These are phyloP conservation scores for Drosera spatulata DNA, from an alignment of 179 eudicot species.

Conservation along the genomic window DNA sequence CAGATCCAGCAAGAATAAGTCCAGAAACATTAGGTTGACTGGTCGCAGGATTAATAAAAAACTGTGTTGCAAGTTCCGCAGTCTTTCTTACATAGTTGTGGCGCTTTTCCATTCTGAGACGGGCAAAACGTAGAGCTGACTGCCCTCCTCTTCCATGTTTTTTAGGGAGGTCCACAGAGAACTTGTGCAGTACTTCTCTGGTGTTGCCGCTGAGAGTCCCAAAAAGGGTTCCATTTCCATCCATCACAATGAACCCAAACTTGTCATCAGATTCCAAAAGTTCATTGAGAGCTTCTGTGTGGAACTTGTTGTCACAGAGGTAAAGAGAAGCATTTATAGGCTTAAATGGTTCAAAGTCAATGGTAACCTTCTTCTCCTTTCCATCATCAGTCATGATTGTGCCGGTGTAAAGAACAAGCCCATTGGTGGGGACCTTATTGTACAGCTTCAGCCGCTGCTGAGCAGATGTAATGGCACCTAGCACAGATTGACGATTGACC, in stretches of 20 bases:
- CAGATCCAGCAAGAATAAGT: conserved; percentile 68
- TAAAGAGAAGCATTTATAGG: no score
- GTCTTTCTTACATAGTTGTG: conserved; percentile 78
- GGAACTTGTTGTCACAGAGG: no score
- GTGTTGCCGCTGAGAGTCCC: conserved; percentile 78
- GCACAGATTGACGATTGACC: conserved; percentile 6
- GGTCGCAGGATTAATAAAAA: conserved; percentile 58
- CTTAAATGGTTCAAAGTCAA: conserved; percentile 2
- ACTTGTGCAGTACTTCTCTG: conserved; percentile 68
- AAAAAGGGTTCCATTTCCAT: conserved; percentile 70
- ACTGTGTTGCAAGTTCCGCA: conserved; percentile 71
- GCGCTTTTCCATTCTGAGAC: conserved; percentile 76
- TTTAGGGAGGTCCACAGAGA: conserved; percentile 66
- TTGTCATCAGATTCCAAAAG: no score
- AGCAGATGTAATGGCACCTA: conserved; percentile 4
- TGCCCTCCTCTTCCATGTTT: conserved; percentile 84
- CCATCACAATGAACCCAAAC: conserved; percentile 19
- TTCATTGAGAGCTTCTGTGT: no score
- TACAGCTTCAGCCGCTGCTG: conserved; percentile 3
- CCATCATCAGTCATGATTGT: conserved; percentile 1
- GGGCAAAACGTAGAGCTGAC: conserved; percentile 74
- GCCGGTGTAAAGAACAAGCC: conserved; percentile 3
- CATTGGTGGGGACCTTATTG: conserved; percentile 2
- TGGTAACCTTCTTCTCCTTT: conserved; percentile 12
- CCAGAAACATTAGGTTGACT: conserved; percentile 76